Evolutionary conservation across 2,329 filamentous ascomycete species (phyloP).

Genomic region (Thielaviopsis punctulata): DNA sequence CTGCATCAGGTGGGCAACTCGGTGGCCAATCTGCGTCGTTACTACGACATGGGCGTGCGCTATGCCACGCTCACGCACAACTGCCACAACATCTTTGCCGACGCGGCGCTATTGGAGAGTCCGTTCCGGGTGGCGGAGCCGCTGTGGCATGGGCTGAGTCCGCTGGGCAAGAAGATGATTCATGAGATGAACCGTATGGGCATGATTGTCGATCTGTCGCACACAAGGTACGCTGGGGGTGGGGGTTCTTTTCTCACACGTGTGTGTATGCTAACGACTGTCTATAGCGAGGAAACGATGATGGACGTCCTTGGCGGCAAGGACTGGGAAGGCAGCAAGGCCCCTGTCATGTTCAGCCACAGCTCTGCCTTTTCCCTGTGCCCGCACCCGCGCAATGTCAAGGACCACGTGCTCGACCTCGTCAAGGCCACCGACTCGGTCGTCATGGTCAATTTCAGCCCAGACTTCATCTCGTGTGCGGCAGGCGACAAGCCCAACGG

Average conservation of each 20-base stretch:
- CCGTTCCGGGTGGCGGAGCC: conserved; percentile 35
- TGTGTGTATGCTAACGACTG: conserved; percentile 8
- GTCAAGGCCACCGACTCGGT: conserved; percentile 58
- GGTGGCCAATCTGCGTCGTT: conserved; percentile 55
- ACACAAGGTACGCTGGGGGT: conserved; percentile 28
- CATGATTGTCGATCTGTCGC: conserved; percentile 82
- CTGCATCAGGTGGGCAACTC: conserved; percentile 89
- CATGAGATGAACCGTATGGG: conserved; percentile 87
- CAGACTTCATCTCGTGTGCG: conserved; percentile 65
- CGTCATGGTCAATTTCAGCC: conserved; percentile 83
- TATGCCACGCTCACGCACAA: conserved; percentile 87
- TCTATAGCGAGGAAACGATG: conserved; percentile 56
- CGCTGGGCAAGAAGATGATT: conserved; percentile 49
- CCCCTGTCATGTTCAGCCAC: conserved; percentile 80
- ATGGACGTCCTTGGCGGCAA: conserved; percentile 53
- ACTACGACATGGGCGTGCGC: conserved; percentile 61
- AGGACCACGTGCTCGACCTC: conserved; percentile 62
- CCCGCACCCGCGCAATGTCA: conserved; percentile 79
- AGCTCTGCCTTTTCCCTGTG: conserved; percentile 67
- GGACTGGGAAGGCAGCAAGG: conserved; percentile 53
- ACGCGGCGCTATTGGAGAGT: conserved; percentile 53
- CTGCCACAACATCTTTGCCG: conserved; percentile 79
- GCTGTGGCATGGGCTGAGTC: conserved; percentile 55
- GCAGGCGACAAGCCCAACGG: conserved; percentile 40
- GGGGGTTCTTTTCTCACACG: conserved; percentile 7